These are phyloP conservation scores for Heliamphora pulchella DNA, from an alignment of 179 eudicot species.

Conservation along the genomic window DNA sequence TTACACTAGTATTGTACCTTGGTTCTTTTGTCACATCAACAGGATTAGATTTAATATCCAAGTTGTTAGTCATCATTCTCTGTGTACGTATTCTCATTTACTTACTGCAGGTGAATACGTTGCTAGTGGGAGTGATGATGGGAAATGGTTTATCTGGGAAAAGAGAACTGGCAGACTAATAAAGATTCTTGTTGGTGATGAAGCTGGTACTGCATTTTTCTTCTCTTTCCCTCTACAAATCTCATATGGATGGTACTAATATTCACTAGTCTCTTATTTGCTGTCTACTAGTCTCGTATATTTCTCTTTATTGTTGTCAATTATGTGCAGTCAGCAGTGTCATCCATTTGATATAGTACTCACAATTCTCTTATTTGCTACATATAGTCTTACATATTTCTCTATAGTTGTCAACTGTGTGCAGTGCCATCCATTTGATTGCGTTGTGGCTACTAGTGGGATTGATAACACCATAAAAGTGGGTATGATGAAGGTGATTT, in stretches of 20 bases:
- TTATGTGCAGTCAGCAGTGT: slow-evolving; percentile 33
- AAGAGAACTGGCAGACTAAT: slow-evolving; percentile 81
- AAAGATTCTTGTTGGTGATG: slow-evolving; percentile 83
- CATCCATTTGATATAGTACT: slow-evolving; percentile 57
- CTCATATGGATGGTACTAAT: not conserved
- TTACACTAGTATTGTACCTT: not conserved
- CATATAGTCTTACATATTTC: not conserved
- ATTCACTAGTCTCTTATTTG: slow-evolving; percentile 2
- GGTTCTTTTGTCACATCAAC: not conserved
- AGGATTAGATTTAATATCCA: not conserved
- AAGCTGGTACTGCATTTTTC: slow-evolving; percentile 54
- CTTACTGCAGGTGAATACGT: slow-evolving; percentile 62
- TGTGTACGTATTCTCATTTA: not conserved
- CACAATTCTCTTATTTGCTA: not conserved
- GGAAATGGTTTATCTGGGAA: slow-evolving; percentile 98
- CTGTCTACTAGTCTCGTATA: not conserved
- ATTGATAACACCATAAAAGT: slow-evolving; percentile 93
- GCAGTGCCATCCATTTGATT: slow-evolving; percentile 91
- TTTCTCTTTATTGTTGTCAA: slow-evolving; percentile 20
- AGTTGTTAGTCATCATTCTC: not conserved
- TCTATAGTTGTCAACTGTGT: slow-evolving; percentile 87
- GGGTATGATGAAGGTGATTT: slow-evolving; percentile 5
- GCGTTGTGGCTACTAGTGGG: slow-evolving; percentile 90
- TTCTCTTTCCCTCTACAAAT: not conserved
- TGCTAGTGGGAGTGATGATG: slow-evolving; percentile 99